Conservation (phyloP, 768 basidiomycete species). For the Suillus spraguei region DNA sequence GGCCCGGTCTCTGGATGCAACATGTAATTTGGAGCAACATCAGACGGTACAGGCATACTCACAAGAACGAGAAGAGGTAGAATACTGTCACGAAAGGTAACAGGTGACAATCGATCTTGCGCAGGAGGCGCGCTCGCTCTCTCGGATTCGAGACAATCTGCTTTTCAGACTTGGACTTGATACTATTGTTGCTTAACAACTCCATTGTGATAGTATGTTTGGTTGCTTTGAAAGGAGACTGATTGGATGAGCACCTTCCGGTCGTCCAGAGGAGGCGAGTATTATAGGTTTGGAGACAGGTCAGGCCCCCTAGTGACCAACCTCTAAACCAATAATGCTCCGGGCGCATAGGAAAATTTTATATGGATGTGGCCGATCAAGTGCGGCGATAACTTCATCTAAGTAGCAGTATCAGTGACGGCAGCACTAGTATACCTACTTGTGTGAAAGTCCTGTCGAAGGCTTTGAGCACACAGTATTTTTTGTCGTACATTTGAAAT, state of each 20-base stretch:
- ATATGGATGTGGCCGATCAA: not conserved
- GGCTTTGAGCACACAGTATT: too few relatives aligned
- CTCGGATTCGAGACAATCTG: slow-evolving; percentile 2
- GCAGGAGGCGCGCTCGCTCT: slow-evolving; percentile 33
- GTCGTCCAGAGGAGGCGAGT: not conserved
- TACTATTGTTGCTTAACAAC: not conserved
- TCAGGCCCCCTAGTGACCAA: not conserved
- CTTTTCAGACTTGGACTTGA: slow-evolving; percentile 1
- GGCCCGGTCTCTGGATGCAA: slow-evolving; percentile 40
- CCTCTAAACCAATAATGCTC: not conserved
- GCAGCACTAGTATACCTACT: not conserved
- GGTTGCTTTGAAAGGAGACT: not conserved
- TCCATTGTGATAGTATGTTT: too few relatives aligned
- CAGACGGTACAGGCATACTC: slow-evolving; percentile 21
- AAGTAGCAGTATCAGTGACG: too few relatives aligned
- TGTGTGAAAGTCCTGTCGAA: not conserved
- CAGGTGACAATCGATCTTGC: slow-evolving; percentile 47
- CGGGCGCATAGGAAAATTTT: not conserved
- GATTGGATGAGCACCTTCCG: not conserved
- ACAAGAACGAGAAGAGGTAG: slow-evolving; percentile 50
- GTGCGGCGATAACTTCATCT: not conserved
- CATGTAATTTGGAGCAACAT: not conserved
- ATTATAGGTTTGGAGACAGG: not conserved
- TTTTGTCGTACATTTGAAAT: too few relatives aligned
- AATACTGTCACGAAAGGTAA: slow-evolving; percentile 46